Evolutionary conservation across 2,329 filamentous ascomycete species (phyloP), one percentile per base, ranked within the genome.

Genomic region (Calonectria pteridis): DNA sequence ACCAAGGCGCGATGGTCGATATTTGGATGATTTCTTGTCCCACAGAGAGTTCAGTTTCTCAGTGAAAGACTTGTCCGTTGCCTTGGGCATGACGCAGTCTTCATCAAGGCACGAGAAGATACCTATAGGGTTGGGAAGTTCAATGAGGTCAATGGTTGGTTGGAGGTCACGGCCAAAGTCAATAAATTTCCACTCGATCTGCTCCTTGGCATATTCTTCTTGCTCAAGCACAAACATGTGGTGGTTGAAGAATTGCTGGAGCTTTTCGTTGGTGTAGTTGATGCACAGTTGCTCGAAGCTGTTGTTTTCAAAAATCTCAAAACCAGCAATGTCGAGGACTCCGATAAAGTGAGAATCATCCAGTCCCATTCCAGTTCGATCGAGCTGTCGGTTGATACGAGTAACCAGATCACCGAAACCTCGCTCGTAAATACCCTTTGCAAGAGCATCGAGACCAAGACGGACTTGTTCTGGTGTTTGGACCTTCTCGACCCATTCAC

Each of bases 151-250:
- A 79, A 99, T 99, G 0, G 97, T 99, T 0, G 97, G 97, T 83
- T 99, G 97, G 31, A 99, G 88, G 82, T 99, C 97, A 75, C 96
- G 95, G 23, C 97, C 97, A 82, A 99, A 99, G 84, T 99, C 97
- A 82, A 99, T 99, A 83, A 99, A 99, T 82, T 98, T 95, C 97
- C 97, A 99, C 85, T 99, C 97, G 78, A 99, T 99, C 84, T 98
- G 95, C 83, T 99, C 97, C 62, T 96, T 90, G 11, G 97, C 96
- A 84, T 99, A 99, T 84, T 99, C 97, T 84, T 99, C 97, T 82
- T 99, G 97, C 83, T 99, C 97, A 10, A 99, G 89, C 13, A 99
- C 97, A 82, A 99, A 99, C 97, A 99, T 99, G 87, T 99, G 97
- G 83, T 99, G 97, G 81, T 99, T 99, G 90, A 99, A 99, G 84